These are phyloP conservation scores for Polyporus arcularius DNA, from an alignment of 768 basidiomycete genomes.

Conservation along the genomic window DNA sequence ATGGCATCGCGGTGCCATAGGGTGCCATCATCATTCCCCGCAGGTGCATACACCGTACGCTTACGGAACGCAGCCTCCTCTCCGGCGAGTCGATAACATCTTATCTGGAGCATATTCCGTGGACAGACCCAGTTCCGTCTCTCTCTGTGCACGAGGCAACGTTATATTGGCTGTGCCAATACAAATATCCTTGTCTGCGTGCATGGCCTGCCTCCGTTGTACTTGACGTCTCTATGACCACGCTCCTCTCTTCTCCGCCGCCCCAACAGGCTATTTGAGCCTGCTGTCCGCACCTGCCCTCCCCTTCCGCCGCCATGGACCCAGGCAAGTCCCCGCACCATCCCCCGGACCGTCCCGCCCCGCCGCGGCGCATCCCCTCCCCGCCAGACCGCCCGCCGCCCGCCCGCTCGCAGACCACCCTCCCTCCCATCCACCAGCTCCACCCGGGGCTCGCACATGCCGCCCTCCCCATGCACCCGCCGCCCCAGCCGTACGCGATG, in stretches of 20 bases:
- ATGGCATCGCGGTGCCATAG: slow-evolving; percentile 15
- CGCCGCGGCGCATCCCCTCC: slow-evolving; percentile 29
- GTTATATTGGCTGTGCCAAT: slow-evolving; percentile 17
- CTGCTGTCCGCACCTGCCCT: slow-evolving; percentile 7
- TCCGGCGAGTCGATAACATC: slow-evolving; percentile 27
- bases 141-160: slow-evolving; percentile 26
- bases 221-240: slow-evolving; percentile 24
- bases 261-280: slow-evolving; percentile 17
- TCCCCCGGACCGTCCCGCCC: slow-evolving; percentile 28
- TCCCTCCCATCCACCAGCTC: slow-evolving; percentile 70
- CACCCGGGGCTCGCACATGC: slow-evolving; percentile 67
- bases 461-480: slow-evolving; percentile 32
- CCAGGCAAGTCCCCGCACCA: slow-evolving; percentile 38
- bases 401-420: slow-evolving; percentile 33
- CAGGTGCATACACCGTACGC: slow-evolving; percentile 20
- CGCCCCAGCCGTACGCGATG: slow-evolving; percentile 23
- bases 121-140: slow-evolving; percentile 22
- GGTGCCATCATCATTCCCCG: slow-evolving; percentile 19
- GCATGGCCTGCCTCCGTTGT: slow-evolving; percentile 5
- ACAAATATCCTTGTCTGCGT: slow-evolving; percentile 19
- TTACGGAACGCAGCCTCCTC: slow-evolving; percentile 23
- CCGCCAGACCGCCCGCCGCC: slow-evolving; percentile 28
- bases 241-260: slow-evolving; percentile 15
- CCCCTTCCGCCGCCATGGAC: slow-evolving; percentile 33
- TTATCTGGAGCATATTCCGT: slow-evolving; percentile 28